Conservation (phyloP, 805 yeast species). For the Spathaspora passalidarum region DNA sequence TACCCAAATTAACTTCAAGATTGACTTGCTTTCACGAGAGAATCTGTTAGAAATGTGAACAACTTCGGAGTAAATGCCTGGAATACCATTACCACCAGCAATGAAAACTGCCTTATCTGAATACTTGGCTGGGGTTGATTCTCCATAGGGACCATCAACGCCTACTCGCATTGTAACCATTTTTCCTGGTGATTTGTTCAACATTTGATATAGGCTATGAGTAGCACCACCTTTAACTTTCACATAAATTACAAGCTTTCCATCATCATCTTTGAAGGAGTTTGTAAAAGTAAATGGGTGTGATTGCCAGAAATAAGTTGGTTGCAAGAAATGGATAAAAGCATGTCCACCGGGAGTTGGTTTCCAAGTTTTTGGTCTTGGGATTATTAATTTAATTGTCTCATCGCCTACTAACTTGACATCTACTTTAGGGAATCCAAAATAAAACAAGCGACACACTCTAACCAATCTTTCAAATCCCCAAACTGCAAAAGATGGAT, state of each 20-base stretch:
- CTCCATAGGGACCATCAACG: constrained; percentile 73
- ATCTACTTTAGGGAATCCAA: constrained; percentile 33
- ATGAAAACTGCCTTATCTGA: constrained; percentile 56
- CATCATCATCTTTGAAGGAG: constrained; percentile 25
- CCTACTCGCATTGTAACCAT: constrained; percentile 26
- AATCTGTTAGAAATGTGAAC: constrained; percentile 22
- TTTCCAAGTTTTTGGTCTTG: constrained; percentile 46
- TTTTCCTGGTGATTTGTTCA: constrained; percentile 19
- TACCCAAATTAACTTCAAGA: constrained; percentile 58
- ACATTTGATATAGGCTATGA: constrained; percentile 26
- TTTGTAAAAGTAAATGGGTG: constrained; percentile 41
- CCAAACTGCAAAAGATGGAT: constrained; percentile 35
- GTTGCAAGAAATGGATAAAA: constrained; percentile 37
- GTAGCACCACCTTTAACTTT: constrained; percentile 58
- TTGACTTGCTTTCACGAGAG: constrained; percentile 10
- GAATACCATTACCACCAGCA: constrained; percentile 77
- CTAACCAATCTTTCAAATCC: constrained; percentile 32
- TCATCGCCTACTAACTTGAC: constrained; percentile 36
- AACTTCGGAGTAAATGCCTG: constrained; percentile 49
- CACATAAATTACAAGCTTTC: constrained; percentile 42
- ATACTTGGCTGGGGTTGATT: constrained; percentile 43
- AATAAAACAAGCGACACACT: constrained; percentile 26
- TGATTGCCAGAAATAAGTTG: constrained; percentile 44
- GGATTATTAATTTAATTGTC: constrained; percentile 42
- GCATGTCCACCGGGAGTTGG: constrained; percentile 39